Evolutionary conservation across 2,329 filamentous ascomycete genomes (phyloP), one percentile per base, ranked within the genome.

Genomic region (Arthroderma sp.): DNA sequence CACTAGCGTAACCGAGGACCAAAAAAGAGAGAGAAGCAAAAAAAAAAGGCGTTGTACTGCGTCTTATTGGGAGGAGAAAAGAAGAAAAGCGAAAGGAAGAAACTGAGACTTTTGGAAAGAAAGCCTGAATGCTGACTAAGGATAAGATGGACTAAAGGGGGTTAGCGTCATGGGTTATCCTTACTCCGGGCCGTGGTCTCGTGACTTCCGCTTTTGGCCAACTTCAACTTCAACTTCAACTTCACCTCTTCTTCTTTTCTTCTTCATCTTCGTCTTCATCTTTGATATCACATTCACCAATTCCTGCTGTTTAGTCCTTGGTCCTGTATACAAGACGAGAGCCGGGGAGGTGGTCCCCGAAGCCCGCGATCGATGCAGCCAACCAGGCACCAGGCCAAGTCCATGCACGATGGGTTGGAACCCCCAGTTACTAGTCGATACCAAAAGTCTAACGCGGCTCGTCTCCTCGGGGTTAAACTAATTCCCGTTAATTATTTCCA

Each of bases 401-500:
- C 47, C 47, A 51, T 49, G 44, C 44, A 49, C 21, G 21, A 31
- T 25, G 9, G 44, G 8, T 17, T 49, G 23, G 23, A 21, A 49
- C n/a, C 44, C 9, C 25, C 44, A 15, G 21, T n/a, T 51, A 51
- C 47, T 31, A 51, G 47, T 51, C 47, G 47, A 33, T 33, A 51
- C 47, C 25, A 31, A 51, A 49, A 51, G 47, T 51, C 15, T 51
- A 51, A n/a, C 28, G 23, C 47, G n/a, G 44, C 44, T 49, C 23
- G 44, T 49, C 25, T 25, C 15, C 35, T 21, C 31, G 21, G 51
- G 51, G 39, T 38, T 54, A 38, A 37, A 38, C 31, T 54, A 38
- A 37, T 54, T 25, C 51, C 33, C 51, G 31, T 54, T 54, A 54
- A 51, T 31, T 51, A 51, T 51, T 51, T 51, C 47, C 47, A 51